These are phyloP conservation scores for Tolypocladium pustulatum DNA, from an alignment of 2,329 filamentous ascomycete genomes.

Conservation along the genomic window DNA sequence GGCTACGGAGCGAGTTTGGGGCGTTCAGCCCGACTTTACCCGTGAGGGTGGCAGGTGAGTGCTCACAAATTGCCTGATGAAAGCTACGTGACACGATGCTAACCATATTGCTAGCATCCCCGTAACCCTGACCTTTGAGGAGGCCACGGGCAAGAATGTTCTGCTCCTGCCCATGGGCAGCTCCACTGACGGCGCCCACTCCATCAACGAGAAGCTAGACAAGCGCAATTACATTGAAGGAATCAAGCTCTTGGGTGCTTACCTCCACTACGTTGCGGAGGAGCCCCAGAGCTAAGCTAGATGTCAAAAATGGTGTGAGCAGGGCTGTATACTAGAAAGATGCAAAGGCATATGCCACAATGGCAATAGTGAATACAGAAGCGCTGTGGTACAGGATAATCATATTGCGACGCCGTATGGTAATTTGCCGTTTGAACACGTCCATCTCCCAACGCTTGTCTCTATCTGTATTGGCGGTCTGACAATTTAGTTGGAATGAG, in stretches of 20 bases:
- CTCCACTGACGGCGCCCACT: constrained; percentile 92
- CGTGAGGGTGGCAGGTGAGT: constrained; percentile 81
- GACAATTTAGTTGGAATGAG: too few species aligned
- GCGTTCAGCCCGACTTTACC: constrained; percentile 87
- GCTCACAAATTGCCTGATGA: not conserved
- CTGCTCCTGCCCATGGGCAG: constrained; percentile 93
- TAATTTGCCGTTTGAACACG: too few species aligned
- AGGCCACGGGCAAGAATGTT: constrained; percentile 96
- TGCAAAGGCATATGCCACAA: not conserved
- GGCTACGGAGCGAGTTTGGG: constrained; percentile 93
- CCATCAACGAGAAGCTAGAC: constrained; percentile 97
- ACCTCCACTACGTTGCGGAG: constrained; percentile 90
- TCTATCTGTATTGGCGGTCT: not conserved
- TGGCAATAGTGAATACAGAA: not conserved
- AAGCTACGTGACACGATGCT: not conserved
- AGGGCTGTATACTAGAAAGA: not conserved
- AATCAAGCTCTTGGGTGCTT: constrained; percentile 88
- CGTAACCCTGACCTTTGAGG: constrained; percentile 92
- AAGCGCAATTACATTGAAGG: constrained; percentile 97
- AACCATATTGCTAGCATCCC: constrained; percentile 58
- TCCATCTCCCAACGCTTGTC: not conserved
- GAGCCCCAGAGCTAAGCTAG: constrained; percentile 50
- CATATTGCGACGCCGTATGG: not conserved
- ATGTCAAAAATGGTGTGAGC: not conserved
- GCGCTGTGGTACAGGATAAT: not conserved